Evolutionary conservation across 495 filamentous ascomycete species (phyloP).

Genomic region (Aspergillus bertholletiae): DNA sequence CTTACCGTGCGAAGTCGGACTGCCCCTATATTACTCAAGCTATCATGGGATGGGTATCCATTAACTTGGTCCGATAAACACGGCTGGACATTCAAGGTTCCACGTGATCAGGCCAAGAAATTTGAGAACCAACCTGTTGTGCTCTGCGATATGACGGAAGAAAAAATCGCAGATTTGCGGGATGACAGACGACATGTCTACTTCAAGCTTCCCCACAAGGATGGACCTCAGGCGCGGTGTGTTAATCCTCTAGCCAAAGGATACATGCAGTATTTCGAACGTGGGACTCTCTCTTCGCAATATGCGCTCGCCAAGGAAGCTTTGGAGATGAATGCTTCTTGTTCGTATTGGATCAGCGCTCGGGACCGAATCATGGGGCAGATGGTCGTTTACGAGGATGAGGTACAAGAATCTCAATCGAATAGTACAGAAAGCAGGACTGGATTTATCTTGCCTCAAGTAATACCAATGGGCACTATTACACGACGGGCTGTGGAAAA

Average conservation of each 20-base stretch:
- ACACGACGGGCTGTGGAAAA: slow-evolving; percentile 96
- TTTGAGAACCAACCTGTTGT: slow-evolving; percentile 69
- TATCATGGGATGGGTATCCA: slow-evolving; percentile 87
- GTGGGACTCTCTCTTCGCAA: slow-evolving; percentile 79
- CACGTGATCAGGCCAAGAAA: slow-evolving; percentile 53
- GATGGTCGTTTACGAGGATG: slow-evolving; percentile 82
- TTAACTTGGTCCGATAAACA: slow-evolving; percentile 89
- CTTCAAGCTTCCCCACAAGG: slow-evolving; percentile 95
- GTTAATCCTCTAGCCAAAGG: slow-evolving; percentile 83
- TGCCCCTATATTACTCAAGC: slow-evolving; percentile 76
- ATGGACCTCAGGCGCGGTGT: slow-evolving; percentile 83
- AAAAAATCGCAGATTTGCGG: slow-evolving; percentile 57
- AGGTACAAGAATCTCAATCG: slow-evolving; percentile 34
- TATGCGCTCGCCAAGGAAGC: slow-evolving; percentile 89
- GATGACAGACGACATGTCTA: slow-evolving; percentile 67
- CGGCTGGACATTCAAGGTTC: slow-evolving; percentile 89
- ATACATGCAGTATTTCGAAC: slow-evolving; percentile 88
- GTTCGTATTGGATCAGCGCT: slow-evolving; percentile 98
- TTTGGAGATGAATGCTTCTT: slow-evolving; percentile 95
- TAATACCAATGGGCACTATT: slow-evolving; percentile 98
- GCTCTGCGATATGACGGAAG: slow-evolving; percentile 72
- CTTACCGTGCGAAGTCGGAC: slow-evolving; percentile 86
- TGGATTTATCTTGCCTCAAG: slow-evolving; percentile 94
- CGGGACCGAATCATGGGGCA: slow-evolving; percentile 88
- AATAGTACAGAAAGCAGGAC: slow-evolving; percentile 25